These are phyloP conservation scores for Trichoderma sp. DNA, from an alignment of 2,329 filamentous ascomycete species.

Conservation along the genomic window DNA sequence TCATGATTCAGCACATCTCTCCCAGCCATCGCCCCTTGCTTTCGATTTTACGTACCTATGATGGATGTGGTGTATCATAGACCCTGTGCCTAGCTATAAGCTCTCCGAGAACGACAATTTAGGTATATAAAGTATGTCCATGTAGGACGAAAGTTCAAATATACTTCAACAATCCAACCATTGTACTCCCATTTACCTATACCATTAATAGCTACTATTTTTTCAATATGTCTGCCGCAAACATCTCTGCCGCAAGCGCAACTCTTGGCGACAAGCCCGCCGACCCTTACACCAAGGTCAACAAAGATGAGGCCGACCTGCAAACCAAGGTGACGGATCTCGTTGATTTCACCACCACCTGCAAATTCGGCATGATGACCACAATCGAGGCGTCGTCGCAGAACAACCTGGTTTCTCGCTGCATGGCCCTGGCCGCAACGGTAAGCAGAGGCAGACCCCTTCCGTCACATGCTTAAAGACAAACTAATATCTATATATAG, in stretches of 20 bases:
- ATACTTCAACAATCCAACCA: background rate
- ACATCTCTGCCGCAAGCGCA: constrained; percentile 53
- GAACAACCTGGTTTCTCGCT: constrained; percentile 73
- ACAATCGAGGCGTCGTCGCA: constrained; percentile 63
- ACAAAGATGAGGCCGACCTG: constrained; percentile 62
- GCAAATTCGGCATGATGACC: constrained; percentile 90
- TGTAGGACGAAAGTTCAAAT: background rate
- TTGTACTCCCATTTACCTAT: no score
- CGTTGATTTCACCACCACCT: constrained; percentile 65
- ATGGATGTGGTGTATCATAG: constrained; percentile 12
- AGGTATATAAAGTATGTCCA: background rate
- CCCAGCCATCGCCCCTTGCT: background rate
- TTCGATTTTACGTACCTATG: constrained; percentile 14
- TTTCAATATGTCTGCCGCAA: constrained; percentile 42
- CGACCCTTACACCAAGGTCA: constrained; percentile 80
- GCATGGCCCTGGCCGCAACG: constrained; percentile 81
- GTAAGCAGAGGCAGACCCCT: constrained; percentile 45
- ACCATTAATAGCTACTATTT: background rate
- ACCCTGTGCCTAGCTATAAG: background rate
- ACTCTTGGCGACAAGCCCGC: constrained; percentile 62
- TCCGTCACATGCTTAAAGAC: background rate
- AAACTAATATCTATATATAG: constrained; percentile 43
- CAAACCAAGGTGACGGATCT: constrained; percentile 78
- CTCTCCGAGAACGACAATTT: no score
- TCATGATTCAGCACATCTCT: background rate